Evolutionary conservation across 2,329 filamentous ascomycete species (phyloP).

Genomic region (Fusarium continuum): DNA sequence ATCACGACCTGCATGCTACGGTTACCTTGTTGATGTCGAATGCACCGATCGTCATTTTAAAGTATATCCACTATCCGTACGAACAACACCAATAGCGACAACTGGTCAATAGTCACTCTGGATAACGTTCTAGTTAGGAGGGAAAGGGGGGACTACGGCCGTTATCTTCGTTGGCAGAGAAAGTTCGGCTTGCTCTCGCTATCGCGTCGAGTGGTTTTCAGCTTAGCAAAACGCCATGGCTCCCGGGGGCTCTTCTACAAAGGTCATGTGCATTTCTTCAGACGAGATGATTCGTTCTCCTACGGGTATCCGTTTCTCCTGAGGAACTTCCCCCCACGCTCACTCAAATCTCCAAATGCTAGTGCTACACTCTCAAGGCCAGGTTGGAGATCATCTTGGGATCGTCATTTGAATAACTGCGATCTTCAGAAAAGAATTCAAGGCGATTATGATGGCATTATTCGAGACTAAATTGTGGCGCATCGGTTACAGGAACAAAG

Average conservation of each 20-base stretch:
- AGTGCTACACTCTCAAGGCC: rapidly evolving
- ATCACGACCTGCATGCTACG: conserved; percentile 4
- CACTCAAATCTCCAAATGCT: rapidly evolving
- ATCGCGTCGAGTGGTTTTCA: conserved; percentile 27
- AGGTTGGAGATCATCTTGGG: conserved; percentile 20
- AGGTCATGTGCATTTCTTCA: conserved; percentile 14
- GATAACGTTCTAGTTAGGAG: conserved; percentile 6
- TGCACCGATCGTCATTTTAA: background rate
- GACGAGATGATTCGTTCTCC: background rate
- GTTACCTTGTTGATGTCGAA: conserved; percentile 5
- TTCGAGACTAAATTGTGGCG: background rate
- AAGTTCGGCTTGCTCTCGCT: conserved; percentile 11
- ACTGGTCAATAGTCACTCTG: conserved; percentile 6
- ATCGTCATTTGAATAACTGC: background rate
- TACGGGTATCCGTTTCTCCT: conserved; percentile 7
- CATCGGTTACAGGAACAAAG: conserved; percentile 4
- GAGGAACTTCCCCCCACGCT: rapidly evolving
- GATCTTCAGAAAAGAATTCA: background rate
- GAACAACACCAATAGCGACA: background rate
- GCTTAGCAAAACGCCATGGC: conserved; percentile 31
- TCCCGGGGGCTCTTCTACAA: background rate
- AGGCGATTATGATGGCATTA: background rate
- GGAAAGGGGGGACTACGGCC: background rate
- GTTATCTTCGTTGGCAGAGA: background rate
- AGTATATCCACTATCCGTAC: background rate